Base-by-base conservation (phyloP, 768 basidiomycete genomes). In the Agaricus subrufescens region DNA sequence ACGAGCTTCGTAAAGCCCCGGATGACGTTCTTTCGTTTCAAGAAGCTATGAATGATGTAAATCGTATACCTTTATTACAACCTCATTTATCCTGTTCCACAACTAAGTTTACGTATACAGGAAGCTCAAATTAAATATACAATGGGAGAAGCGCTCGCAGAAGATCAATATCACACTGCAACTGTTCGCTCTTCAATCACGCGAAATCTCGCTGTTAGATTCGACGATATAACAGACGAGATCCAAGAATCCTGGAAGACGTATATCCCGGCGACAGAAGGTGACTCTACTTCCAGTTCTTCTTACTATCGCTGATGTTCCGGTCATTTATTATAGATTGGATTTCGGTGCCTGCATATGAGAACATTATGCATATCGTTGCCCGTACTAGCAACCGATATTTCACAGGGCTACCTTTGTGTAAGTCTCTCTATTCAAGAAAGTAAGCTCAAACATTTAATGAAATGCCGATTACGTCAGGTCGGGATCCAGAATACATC, bases 321-420 rank as follows among this genome's bases (percentile, higher is more conserved):
- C 8, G 3, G 4, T 15, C 0, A 11, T 37, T 38, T 1, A 7
- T 23, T 48, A 30, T n/a, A 78, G 76, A 75, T 14, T 81, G 79
- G 80, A 61, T 62, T 12, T 60, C 60, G 3, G 48, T 79, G 4
- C 62, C 62, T 0, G 68, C 61, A 2, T 30, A 70, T 5, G 59
- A 67, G 1, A 61, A 50, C 0, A 61, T 71, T 7, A 69, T 62
- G 58, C 54, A 67, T 29, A 61, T 81, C 9, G 63, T 82, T 15
- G 67, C 70, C 29, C 71, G 75, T 37, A 62, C 67, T 2, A 74
- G 66, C 50, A 79, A 77, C 56, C 72, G 82, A 15, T 43, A 72
- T 0, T 77, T 83, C 47, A 76, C 82, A 2, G 82, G 81, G 0
- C 63, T 72, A 30, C 77, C 79, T 1, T 48, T 77, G 3, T 81